Base-by-base conservation (phyloP, 768 basidiomycete species). In the Leccinum sublutescens region DNA sequence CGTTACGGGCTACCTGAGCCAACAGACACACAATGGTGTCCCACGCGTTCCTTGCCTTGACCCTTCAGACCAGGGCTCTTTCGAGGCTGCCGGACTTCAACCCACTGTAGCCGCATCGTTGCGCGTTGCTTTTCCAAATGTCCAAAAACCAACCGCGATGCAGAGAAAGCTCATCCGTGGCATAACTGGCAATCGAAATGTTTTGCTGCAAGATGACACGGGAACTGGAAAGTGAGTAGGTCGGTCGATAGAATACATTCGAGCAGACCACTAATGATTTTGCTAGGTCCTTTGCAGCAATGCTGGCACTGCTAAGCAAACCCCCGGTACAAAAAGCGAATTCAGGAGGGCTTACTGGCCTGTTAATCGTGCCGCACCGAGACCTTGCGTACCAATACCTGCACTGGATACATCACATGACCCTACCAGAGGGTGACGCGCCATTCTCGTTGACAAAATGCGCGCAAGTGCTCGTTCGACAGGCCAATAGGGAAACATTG, bases 211-310 rank as follows among this genome's bases (percentile, higher is more conserved):
- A 62, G 89, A 90, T 62, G 74, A 75, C 25, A 89, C 90, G n/a
- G 90, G 91, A 5, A 83, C 85, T 49, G 91, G 89, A 76, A 92
- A 92, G 90, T 91, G 68, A 60, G 87, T 77, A 17, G 43, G 52
- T 45, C 38, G 4, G 56, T 47, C 48, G 0, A 10, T 29, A 8
- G 11, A 47, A 51, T 14, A 25, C 51, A 19, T 56, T 33, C 34
- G 27, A 34, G 51, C 48, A 58, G 48, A 23, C 57, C 56, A 5
- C 66, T 23, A 6, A 23, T 50, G 51, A 47, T 23, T 40, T 31
- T 45, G 25, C 8, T 55, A 93, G 90, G 74, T 88, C 91, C 5
- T 88, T 93, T 66, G 89, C 87, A 1, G 71, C 88, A 27, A 73
- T 88, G 19, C 66, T 91, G 25, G 88, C 86, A 19, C 73, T 89